phyloP scores from a whole-genome alignment of 2,329 filamentous ascomycete species.

The Botrytis medusae region DNA sequence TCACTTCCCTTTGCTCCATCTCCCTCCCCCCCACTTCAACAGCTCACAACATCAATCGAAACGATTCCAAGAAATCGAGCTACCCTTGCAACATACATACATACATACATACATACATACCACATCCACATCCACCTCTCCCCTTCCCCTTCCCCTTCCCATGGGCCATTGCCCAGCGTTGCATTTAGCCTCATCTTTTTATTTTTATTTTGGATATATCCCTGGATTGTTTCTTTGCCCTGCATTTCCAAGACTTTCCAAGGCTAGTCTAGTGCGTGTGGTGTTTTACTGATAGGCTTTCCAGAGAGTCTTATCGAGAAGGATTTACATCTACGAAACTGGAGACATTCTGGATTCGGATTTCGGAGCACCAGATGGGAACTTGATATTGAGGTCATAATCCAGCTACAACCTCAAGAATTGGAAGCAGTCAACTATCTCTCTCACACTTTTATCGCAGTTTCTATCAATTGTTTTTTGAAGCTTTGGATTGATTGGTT shows the following conservation, averaged over 20 bases:
- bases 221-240: neutral
- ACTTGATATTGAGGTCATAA: conserved; percentile 9
- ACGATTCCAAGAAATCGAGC: neutral
- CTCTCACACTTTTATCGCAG: no score
- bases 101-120: no score
- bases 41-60: neutral
- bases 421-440: neutral
- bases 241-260: conserved; percentile 17
- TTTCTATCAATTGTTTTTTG: neutral
- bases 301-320: neutral
- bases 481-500: neutral
- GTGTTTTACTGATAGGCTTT: conserved; percentile 16
- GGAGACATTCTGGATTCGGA: neutral
- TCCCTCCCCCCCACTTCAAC: neutral
- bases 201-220: neutral
- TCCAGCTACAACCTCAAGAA: neutral
- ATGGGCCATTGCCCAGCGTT: neutral
- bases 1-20: neutral
- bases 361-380: neutral
- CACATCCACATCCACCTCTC: neutral
- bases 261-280: neutral
- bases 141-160: neutral
- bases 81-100: neutral
- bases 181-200: conserved; percentile 8
- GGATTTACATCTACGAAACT: neutral